Conservation (phyloP, 2,329 filamentous ascomycete genomes). For the Colletotrichum tropicale region DNA sequence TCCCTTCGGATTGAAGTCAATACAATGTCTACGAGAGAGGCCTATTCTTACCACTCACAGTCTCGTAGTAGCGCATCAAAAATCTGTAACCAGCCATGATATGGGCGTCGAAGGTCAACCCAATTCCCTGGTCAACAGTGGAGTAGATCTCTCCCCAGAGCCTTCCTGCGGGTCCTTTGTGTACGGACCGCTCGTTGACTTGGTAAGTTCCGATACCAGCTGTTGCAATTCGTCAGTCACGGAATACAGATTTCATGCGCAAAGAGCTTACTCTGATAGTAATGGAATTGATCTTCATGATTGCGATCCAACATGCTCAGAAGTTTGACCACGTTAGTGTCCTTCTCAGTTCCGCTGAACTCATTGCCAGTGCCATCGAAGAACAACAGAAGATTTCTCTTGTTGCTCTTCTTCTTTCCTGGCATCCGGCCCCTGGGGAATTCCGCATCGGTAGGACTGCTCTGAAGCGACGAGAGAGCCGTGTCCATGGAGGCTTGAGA, state of each 20-base stretch:
- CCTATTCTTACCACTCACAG: too few relatives aligned
- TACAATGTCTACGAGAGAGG: too few relatives aligned
- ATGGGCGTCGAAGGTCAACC: conserved; percentile 55
- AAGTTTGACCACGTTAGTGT: conserved; percentile 60
- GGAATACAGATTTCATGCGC: too few relatives aligned
- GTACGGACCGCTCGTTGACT: conserved; percentile 41
- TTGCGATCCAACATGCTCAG: conserved; percentile 50
- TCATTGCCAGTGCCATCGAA: conserved; percentile 55
- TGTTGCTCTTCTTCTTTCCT: conserved; percentile 29
- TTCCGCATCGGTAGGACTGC: background rate
- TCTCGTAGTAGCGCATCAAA: conserved; percentile 54
- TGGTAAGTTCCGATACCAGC: conserved; percentile 55
- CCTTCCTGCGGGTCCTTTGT: too few relatives aligned
- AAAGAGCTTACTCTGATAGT: conserved; percentile 58
- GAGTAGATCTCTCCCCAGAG: too few relatives aligned
- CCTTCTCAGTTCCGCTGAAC: conserved; percentile 47
- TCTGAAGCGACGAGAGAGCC: background rate
- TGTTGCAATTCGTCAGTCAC: too few relatives aligned
- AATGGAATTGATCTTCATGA: conserved; percentile 47
- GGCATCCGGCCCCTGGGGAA: background rate
- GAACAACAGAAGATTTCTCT: conserved; percentile 47
- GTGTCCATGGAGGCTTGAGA: background rate
- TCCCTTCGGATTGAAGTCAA: too few relatives aligned
- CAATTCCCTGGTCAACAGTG: too few relatives aligned
- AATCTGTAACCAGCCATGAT: conserved; percentile 58